Evolutionary conservation across 139 green algal genomes (phyloP).

Genomic region (Marvania coccoides): DNA sequence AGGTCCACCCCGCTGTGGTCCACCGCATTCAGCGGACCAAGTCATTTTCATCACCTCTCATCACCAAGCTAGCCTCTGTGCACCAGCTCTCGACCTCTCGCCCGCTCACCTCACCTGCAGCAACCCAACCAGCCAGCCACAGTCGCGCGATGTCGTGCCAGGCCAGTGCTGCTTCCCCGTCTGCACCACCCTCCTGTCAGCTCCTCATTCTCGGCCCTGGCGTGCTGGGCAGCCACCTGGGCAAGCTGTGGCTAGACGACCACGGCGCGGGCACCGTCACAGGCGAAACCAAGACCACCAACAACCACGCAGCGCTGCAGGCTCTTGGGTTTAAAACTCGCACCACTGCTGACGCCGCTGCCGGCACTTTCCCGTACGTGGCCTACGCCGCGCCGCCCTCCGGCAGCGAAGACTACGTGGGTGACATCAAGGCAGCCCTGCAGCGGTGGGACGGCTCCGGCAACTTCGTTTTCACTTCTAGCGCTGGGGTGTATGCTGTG

Average conservation of each 20-base stretch:
- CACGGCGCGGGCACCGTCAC: constrained; percentile 57
- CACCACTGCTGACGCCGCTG: constrained; percentile 30
- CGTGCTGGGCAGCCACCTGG: constrained; percentile 75
- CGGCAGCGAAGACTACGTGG: constrained; percentile 78
- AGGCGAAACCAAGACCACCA: constrained; percentile 84
- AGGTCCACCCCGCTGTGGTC: no score
- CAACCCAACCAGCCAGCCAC: background rate
- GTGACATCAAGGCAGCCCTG: constrained; percentile 57
- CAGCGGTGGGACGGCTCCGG: constrained; percentile 75
- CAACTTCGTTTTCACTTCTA: constrained; percentile 87
- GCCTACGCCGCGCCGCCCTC: constrained; percentile 85
- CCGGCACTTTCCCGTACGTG: constrained; percentile 68
- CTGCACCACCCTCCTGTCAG: constrained; percentile 18
- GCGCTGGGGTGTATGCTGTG: constrained; percentile 64
- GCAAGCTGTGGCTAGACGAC: constrained; percentile 65
- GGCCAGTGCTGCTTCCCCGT: background rate
- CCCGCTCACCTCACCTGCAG: background rate
- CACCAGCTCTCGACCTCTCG: background rate
- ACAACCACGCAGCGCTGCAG: constrained; percentile 69
- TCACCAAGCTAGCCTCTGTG: background rate
- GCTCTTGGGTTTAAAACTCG: constrained; percentile 57
- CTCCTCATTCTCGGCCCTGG: constrained; percentile 82
- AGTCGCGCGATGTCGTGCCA: background rate
- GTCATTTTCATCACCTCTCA: no score
- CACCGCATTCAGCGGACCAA: no score